Evolutionary conservation across 2,329 filamentous ascomycete genomes (phyloP).

Genomic region (Curvularia hawaiiensis): DNA sequence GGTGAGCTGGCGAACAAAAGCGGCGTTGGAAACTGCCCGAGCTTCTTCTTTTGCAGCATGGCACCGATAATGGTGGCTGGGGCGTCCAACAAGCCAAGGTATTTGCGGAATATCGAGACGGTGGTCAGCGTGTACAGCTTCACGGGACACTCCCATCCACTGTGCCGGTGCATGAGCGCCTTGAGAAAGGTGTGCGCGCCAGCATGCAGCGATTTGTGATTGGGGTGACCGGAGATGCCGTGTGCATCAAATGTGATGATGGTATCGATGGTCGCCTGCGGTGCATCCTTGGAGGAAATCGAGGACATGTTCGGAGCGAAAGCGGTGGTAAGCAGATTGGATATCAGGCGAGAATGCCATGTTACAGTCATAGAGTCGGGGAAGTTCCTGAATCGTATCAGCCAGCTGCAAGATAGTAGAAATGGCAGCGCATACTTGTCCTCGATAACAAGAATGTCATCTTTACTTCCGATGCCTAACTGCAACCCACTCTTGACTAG

Average conservation of each 20-base stretch:
- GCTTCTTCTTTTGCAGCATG: slow-evolving; percentile 55
- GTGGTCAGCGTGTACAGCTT: slow-evolving; percentile 84
- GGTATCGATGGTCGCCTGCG: slow-evolving; percentile 70
- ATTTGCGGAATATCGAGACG: slow-evolving; percentile 78
- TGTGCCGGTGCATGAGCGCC: slow-evolving; percentile 65
- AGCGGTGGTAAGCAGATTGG: slow-evolving; percentile 70
- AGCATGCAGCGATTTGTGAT: slow-evolving; percentile 88
- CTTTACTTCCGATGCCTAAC: slow-evolving; percentile 73
- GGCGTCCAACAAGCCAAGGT: slow-evolving; percentile 75
- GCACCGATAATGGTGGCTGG: slow-evolving; percentile 70
- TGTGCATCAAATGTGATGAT: slow-evolving; percentile 87
- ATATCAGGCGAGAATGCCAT: slow-evolving; percentile 76
- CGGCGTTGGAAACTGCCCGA: slow-evolving; percentile 59
- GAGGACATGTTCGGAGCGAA: slow-evolving; percentile 71
- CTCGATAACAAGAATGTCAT: slow-evolving; percentile 87
- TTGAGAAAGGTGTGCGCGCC: slow-evolving; percentile 77
- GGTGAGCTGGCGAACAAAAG: slow-evolving; percentile 76
- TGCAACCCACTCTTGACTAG: slow-evolving; percentile 78
- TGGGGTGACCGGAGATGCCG: slow-evolving; percentile 87
- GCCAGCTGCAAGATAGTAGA: slow-evolving; percentile 12
- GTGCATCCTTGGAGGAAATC: slow-evolving; percentile 50
- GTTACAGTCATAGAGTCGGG: slow-evolving; percentile 84
- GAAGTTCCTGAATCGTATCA: slow-evolving; percentile 63
- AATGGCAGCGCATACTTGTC: slow-evolving; percentile 61
- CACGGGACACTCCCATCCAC: slow-evolving; percentile 73